Percentiles rank a stretch among this genome's conserved stretches.
phyloP scores from a whole-genome alignment of 345 rosid species.

The Passiflora organensis region DNA sequence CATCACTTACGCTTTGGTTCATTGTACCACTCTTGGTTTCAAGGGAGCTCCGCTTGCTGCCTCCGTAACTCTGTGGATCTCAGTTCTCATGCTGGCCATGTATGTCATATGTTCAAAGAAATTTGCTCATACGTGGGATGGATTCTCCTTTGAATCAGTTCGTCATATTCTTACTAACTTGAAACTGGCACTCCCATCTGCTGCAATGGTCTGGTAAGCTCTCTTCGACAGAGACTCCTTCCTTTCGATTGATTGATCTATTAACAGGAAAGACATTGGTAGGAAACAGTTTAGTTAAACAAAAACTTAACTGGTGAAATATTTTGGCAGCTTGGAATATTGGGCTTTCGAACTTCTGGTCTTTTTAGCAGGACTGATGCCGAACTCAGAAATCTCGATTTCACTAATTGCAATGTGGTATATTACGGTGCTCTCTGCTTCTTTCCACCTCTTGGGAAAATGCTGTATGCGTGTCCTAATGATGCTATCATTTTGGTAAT shows the following conservation, averaged over 20 bases:
- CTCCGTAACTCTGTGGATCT: slow-evolving; percentile 16
- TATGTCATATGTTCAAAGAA: slow-evolving; percentile 5
- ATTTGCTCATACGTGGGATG: slow-evolving; percentile 18
- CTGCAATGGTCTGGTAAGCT: slow-evolving; percentile 29
- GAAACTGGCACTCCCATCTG: slow-evolving; percentile 26
- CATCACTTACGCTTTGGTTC: slow-evolving; percentile 14
- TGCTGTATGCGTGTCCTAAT: not conserved
- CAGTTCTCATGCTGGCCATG: not conserved
- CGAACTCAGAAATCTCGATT: slow-evolving; percentile 11
- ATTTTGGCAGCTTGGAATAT: slow-evolving; percentile 20
- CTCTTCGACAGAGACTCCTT: not conserved
- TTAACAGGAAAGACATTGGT: no score
- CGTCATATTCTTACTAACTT: slow-evolving; percentile 8
- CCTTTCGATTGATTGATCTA: not conserved
- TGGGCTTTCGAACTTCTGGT: slow-evolving; percentile 27
- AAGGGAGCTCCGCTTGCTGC: slow-evolving; percentile 17
- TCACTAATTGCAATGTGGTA: slow-evolving; percentile 24
- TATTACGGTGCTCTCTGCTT: no score
- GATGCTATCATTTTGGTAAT: not conserved
- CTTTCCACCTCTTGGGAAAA: no score
- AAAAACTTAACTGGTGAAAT: not conserved
- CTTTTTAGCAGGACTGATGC: slow-evolving; percentile 25
- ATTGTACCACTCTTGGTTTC: slow-evolving; percentile 9
- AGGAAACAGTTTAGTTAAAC: no score
- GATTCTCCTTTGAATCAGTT: slow-evolving; percentile 16